Evolutionary conservation across 768 basidiomycete genomes (phyloP), one percentile per base, ranked within the genome.

Genomic region (Tephrocybe sp.): DNA sequence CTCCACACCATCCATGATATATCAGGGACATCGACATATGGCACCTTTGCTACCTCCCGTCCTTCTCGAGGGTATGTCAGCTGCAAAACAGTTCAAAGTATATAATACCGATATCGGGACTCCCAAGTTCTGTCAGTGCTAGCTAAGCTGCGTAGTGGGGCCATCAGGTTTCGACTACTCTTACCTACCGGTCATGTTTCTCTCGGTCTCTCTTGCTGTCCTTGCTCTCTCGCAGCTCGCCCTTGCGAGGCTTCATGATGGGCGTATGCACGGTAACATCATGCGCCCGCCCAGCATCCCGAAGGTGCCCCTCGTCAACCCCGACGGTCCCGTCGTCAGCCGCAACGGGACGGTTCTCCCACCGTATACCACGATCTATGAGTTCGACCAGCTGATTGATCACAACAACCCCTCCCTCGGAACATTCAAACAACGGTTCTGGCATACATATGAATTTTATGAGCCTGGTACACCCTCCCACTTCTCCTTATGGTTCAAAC

Each of bases 391-490:
- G 51, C 69, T 79, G 49, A 76, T 84, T 31, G 77, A 79, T 60
- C 77, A 79, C 60, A 72, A 69, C 50, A 70, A 72, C 30, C 80
- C 84, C 15, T 68, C 72, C 26, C 69, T 79, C 9, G 87, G 87
- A 25, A 89, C 85, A 7, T 89, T 89, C 67, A 71, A 80, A 61
- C 87, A 89, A 64, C 77, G 87, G 24, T 89, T 76, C 65, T 89
- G 85, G 85, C 73, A 79, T 52, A 80, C 80, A 28, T 84, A 72
- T 63, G 83, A 87, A 61, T 85, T 73, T 54, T 87, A 87, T 53
- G 70, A 83, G 61, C 51, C 67, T 32, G 77, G 79, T 77, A 50
- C 28, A 62, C 50, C n/a, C 18, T 28, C 8, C 42, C 9, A 19
- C 11, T 11, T 22, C 12, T 9, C 13, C 7, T 4, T 38, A 26